Evolutionary conservation across 1,284 basidiomycete genomes (phyloP), one percentile per base, ranked within the genome.

Genomic region (Sporisorium graminicola): DNA sequence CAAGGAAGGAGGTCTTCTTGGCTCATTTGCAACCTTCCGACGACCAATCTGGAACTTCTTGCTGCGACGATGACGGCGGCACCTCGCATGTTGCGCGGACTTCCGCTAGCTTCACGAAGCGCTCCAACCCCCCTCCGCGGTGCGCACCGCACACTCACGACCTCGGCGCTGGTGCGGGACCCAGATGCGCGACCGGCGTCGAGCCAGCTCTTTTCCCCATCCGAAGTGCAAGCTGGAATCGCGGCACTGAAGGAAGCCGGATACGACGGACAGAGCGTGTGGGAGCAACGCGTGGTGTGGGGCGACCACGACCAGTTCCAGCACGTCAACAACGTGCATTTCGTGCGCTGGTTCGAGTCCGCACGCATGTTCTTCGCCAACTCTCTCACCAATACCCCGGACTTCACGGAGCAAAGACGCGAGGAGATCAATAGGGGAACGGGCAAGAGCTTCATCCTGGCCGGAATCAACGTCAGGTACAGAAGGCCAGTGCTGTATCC

Each of bases 301-400:
- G 80, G 72, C 18, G 77, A 81, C 43, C 66, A 77, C 29, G 78
- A 80, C 43, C 78, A 80, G 61, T 83, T 79, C 52, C 73, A 69
- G 18, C 81, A 83, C 35, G 79, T 82, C 20, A 83, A 83, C 69
- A 83, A 83, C 29, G 80, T 79, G 10, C 75, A 81, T 59, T 83
- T 79, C 33, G 68, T 83, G 3, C 65, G 79, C 5, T 83, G 80
- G 80, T 75, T 81, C 46, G 82, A 83, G 58, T 61, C 49, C 13
- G 68, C 74, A 7, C 66, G 82, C 5, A 81, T 83, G 80, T 63
- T 67, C 35, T 81, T 74, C 63, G 55, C 65, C 37, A 29, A 65
- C 57, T n/a, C 20, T 1, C 42, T 67, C 43, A 51, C 55, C 14
- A 2, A 52, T 9, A 9, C 24, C 0, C 13, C 49, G 3, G 54